A percentile compares a stretch with the other conserved stretches of the same genome.
phyloP scores from a whole-genome alignment of 257 asterid genomes.

The Solanum okadae region DNA sequence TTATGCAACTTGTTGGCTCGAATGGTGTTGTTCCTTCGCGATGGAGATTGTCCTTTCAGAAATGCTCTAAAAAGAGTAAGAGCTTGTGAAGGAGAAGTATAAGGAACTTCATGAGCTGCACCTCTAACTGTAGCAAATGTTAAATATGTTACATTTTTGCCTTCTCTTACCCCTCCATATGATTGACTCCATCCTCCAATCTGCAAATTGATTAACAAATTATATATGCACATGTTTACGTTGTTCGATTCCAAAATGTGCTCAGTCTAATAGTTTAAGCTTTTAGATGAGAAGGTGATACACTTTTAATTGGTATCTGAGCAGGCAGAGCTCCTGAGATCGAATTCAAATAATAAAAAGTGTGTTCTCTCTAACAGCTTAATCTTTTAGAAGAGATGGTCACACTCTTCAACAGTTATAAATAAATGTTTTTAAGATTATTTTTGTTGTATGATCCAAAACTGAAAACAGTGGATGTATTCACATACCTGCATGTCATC shows the following conservation, averaged over 20 bases:
- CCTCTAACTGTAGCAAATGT: constrained; percentile 16
- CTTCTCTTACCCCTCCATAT: neutral
- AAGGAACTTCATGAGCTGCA: constrained; percentile 19
- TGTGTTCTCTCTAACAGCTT: too few species aligned
- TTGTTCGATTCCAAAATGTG: too few species aligned
- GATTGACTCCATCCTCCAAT: constrained; percentile 17
- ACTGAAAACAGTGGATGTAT: neutral
- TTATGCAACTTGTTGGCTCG: neutral
- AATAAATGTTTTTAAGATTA: neutral
- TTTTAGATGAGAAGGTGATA: too few species aligned
- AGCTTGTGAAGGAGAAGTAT: constrained; percentile 20
- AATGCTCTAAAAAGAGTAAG: constrained; percentile 8
- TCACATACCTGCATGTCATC: constrained; percentile 19
- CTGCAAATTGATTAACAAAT: neutral
- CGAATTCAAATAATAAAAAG: too few species aligned
- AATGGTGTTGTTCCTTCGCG: neutral
- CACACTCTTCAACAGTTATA: neutral
- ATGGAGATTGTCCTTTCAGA: neutral
- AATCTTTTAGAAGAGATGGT: too few species aligned
- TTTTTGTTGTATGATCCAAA: neutral
- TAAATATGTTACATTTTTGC: neutral
- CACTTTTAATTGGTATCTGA: too few species aligned
- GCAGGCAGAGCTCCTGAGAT: too few species aligned
- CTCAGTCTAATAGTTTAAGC: too few species aligned
- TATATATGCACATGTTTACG: too few species aligned